Percentiles rank a stretch among this genome's conserved stretches.
Conservation (phyloP, 176 grass and related monocot genomes). For the Carex kokanica region DNA sequence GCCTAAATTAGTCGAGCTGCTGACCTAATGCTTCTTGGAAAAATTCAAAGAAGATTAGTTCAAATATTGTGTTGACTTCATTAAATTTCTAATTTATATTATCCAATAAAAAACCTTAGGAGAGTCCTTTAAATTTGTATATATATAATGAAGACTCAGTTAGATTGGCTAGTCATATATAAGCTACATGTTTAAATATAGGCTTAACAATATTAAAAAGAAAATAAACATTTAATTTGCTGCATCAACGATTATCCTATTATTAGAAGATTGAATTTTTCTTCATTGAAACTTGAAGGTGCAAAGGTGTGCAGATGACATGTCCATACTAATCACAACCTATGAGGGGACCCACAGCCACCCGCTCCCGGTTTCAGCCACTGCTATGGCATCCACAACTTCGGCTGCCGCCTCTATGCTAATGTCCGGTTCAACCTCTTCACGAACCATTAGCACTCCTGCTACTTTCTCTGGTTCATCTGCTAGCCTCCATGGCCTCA, state of each 20-base stretch:
- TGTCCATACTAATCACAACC: constrained; percentile 92
- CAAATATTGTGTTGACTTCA: background rate
- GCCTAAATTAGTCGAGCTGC: background rate
- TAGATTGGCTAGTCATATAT: constrained; percentile 15
- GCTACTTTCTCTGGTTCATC: background rate
- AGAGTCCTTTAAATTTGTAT: background rate
- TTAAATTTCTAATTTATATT: constrained; percentile 8
- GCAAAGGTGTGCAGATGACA: constrained; percentile 75
- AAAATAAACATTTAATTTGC: background rate
- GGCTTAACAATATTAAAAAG: constrained; percentile 6
- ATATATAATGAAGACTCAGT: background rate
- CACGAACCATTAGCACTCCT: constrained; percentile 1
- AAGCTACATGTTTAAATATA: constrained; percentile 4
- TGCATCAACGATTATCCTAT: background rate
- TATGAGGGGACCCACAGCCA: constrained; percentile 94
- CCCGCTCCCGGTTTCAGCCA: constrained; percentile 56
- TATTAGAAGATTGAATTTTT: background rate
- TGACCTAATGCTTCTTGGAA: background rate
- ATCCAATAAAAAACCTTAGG: background rate
- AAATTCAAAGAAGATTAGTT: background rate
- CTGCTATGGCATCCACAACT: constrained; percentile 92
- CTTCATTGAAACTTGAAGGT: constrained; percentile 45
- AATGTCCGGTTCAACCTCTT: constrained; percentile 55
- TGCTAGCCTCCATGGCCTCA: constrained; percentile 28
- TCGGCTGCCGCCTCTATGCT: constrained; percentile 85